Conservation (phyloP, 164 flowering plant species). For the Tetracentron sinense region DNA sequence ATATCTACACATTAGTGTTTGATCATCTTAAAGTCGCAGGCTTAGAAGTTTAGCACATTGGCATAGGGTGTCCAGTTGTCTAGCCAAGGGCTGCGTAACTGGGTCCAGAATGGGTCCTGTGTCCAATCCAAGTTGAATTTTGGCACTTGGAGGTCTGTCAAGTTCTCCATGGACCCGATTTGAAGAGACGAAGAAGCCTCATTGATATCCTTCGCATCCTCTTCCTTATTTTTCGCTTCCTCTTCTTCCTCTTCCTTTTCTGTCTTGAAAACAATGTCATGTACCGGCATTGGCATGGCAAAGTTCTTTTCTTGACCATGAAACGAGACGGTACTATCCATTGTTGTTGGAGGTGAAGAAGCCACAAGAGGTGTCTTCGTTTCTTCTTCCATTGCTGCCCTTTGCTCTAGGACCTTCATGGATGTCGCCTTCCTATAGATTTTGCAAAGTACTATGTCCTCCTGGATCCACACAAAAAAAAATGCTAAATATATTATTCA, state of each 20-base stretch:
- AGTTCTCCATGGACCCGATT: conserved; percentile 19
- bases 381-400: conserved; percentile 72
- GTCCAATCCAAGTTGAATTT: conserved; percentile 50
- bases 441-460: conserved; percentile 86
- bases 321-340: conserved; percentile 23
- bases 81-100: conserved; percentile 60
- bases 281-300: not conserved
- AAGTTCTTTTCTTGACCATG: conserved; percentile 18
- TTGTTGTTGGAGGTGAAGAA: conserved; percentile 22
- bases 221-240: conserved; percentile 6
- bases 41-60: conserved; percentile 33
- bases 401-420: conserved; percentile 77
- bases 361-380: conserved; percentile 10
- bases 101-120: conserved; percentile 49
- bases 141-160: conserved; percentile 68
- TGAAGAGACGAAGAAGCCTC: conserved; percentile 6
- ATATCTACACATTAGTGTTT: no score
- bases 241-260: conserved; percentile 19
- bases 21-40: no score
- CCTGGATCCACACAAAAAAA: no score
- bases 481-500: no score
- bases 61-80: conserved; percentile 38
- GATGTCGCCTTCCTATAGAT: conserved; percentile 91
- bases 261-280: conserved; percentile 14
- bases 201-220: not conserved